Conservation (phyloP, 805 yeast species). For the Zygosaccharomyces bisporus region DNA sequence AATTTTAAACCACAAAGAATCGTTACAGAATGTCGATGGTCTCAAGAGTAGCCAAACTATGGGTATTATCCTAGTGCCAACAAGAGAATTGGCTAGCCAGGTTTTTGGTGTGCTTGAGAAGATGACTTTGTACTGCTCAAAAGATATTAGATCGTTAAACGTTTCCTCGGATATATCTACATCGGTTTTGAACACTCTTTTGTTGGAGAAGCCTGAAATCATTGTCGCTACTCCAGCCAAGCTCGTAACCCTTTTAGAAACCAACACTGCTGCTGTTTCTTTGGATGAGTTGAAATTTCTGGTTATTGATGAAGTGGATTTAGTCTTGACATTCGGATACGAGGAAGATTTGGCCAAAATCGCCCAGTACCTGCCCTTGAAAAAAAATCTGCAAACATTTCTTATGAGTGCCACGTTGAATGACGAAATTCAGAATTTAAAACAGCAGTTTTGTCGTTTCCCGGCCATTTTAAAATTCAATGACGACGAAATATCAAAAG, state of each 20-base stretch:
- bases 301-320: constrained; percentile 93
- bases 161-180: constrained; percentile 60
- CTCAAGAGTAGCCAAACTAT: constrained; percentile 35
- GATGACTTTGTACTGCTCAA: constrained; percentile 67
- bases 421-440: constrained; percentile 77
- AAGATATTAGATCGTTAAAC: constrained; percentile 60
- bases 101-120: constrained; percentile 67
- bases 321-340: constrained; percentile 85
- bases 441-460: constrained; percentile 68
- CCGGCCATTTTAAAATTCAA: constrained; percentile 80
- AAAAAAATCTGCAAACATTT: constrained; percentile 78
- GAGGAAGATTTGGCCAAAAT: constrained; percentile 74
- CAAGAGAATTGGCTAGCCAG: constrained; percentile 87
- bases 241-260: constrained; percentile 53
- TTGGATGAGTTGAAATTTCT: constrained; percentile 59
- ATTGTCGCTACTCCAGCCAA: constrained; percentile 85
- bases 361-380: constrained; percentile 60
- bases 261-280: constrained; percentile 44
- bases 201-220: constrained; percentile 73
- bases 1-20: constrained; percentile 47
- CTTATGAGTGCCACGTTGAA: constrained; percentile 94
- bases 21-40: constrained; percentile 16
- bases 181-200: constrained; percentile 63
- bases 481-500: constrained; percentile 56
- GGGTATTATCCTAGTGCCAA: constrained; percentile 82